Evolutionary conservation across 2,329 filamentous ascomycete genomes (phyloP).

Genomic region (Orbilia quercus): DNA sequence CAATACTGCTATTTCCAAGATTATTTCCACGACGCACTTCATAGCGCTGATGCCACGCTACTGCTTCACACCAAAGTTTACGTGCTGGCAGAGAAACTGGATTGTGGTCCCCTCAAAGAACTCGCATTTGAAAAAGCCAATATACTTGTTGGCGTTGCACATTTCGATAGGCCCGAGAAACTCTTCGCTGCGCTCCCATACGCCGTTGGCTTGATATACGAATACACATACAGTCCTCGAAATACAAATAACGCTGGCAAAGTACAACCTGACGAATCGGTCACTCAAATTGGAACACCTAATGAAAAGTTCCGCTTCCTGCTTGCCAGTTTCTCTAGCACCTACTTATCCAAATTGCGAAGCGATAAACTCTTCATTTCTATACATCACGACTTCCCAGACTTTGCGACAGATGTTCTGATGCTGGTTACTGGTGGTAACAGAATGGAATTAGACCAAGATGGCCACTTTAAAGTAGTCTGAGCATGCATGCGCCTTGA

Average conservation of each 20-base stretch:
- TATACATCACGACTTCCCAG: neutral
- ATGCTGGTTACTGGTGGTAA: too few relatives aligned
- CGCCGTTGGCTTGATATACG: neutral
- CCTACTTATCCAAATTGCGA: constrained; percentile 4
- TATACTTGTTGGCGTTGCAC: neutral
- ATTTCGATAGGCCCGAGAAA: neutral
- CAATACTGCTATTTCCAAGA: constrained; percentile 33
- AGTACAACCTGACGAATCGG: neutral
- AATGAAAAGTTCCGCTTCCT: constrained; percentile 2
- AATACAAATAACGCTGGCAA: neutral
- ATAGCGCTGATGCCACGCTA: neutral
- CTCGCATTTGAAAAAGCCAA: constrained; percentile 17
- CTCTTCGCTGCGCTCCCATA: neutral
- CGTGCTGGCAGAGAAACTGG: constrained; percentile 29
- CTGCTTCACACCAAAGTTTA: constrained; percentile 30
- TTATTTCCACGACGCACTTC: constrained; percentile 6
- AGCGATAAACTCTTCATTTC: neutral
- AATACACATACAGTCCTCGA: constrained; percentile 2
- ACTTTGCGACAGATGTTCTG: too few relatives aligned
- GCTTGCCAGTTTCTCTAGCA: neutral
- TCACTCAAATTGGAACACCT: neutral
- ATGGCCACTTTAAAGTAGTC: neutral
- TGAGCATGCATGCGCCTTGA: too few relatives aligned
- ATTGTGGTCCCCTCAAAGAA: constrained; percentile 20
- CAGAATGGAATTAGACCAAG: too few relatives aligned